Conservation (phyloP, 2,329 filamentous ascomycete genomes). For the Zalaria sp. region DNA sequence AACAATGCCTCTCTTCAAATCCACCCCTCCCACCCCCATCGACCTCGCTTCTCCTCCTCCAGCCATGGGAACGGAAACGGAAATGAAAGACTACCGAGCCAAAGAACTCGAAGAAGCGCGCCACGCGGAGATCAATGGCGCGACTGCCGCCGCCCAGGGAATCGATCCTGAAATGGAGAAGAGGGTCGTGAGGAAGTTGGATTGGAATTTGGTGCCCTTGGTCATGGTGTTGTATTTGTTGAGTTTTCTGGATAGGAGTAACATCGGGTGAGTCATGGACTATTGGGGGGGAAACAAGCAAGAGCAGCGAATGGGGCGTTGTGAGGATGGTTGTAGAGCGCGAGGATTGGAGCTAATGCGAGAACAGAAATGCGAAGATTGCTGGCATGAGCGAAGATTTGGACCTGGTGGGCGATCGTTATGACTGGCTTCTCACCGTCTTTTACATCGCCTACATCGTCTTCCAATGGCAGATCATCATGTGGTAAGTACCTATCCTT, state of each 20-base stretch:
- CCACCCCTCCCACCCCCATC: too few relatives aligned
- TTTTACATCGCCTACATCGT: conserved; percentile 38
- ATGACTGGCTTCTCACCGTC: conserved; percentile 37
- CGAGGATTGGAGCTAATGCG: not conserved
- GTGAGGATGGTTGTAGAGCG: too few relatives aligned
- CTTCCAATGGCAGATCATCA: conserved; percentile 25
- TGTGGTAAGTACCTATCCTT: conserved; percentile 2
- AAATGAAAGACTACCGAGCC: too few relatives aligned
- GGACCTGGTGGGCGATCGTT: conserved; percentile 29
- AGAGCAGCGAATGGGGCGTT: too few relatives aligned
- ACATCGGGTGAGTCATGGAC: conserved; percentile 4
- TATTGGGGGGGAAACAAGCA: not conserved
- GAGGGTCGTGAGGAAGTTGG: conserved; percentile 18
- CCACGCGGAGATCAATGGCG: too few relatives aligned
- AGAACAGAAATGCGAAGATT: conserved; percentile 35
- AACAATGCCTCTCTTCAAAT: too few relatives aligned
- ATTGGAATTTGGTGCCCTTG: conserved; percentile 15
- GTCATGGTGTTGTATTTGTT: conserved; percentile 19
- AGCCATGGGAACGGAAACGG: too few relatives aligned
- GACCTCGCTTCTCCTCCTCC: too few relatives aligned
- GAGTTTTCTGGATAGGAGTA: conserved; percentile 16
- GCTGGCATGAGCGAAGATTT: conserved; percentile 39
- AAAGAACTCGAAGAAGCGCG: too few relatives aligned
- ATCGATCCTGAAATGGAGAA: conserved; percentile 6
- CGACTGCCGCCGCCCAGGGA: too few relatives aligned